Evolutionary conservation across 768 basidiomycete genomes (phyloP), one percentile per base, ranked within the genome.

Genomic region (Calocybe cyanea): DNA sequence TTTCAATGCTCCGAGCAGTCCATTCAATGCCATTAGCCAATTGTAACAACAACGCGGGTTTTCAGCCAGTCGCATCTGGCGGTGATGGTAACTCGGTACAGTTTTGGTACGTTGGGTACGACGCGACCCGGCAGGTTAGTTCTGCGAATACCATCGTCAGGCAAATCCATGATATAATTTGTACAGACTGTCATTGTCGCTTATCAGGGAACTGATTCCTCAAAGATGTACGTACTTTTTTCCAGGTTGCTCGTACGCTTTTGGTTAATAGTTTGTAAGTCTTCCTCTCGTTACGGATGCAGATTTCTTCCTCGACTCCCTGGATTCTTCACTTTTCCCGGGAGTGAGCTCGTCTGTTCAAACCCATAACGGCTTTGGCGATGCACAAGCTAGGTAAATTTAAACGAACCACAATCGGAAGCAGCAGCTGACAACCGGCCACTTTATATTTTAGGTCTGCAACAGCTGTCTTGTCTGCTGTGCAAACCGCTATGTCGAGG

Each of bases 341-440:
- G 77, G 77, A 2, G 41, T 82, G 5, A 55, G 57, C 34, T 67
- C 70, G 5, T 43, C 52, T 8, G 62, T 81, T 1, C 10, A 67
- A 50, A 69, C 65, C 3, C 80, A 82, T 48, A 48, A 45, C 21
- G 81, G 81, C 1, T 82, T 82, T 50, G 56, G 44, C 9, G 52
- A 54, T 1, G 68, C 63, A 3, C 80, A 82, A 3, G 66, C 72
- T 3, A 47, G 40, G 80, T 79, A 19, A 9, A 14, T 8, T 10
- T 37, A 4, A 15, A 7, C 4, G 15, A 10, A 40, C 17, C 13
- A 24, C 7, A 1, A 28, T 41, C 6, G 11, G 5, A 5, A 28
- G 25, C 25, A 28, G 25, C 8, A 14, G 20, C 24, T 21, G 30
- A 32, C 8, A 10, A 18, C 8, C 24, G 3, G 18, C 43, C 7